phyloP scores from a whole-genome alignment of 2,329 filamentous ascomycete species.

The Alternaria brassicae region DNA sequence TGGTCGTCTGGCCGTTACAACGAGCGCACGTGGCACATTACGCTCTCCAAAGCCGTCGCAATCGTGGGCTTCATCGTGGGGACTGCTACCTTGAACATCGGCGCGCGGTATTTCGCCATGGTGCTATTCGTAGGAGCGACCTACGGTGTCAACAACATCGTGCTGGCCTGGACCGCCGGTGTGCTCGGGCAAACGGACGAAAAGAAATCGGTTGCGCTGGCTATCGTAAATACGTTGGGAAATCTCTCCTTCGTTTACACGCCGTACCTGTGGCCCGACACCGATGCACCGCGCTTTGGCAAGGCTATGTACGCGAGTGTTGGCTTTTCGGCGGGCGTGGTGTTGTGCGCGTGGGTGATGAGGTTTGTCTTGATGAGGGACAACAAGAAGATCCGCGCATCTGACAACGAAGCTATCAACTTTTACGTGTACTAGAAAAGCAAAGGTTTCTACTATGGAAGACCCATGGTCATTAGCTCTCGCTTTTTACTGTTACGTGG shows the following conservation, averaged over 20 bases:
- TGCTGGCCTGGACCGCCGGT: slow-evolving; percentile 51
- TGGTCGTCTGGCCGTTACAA: slow-evolving; percentile 37
- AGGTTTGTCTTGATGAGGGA: slow-evolving; percentile 19
- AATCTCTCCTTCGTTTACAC: slow-evolving; percentile 51
- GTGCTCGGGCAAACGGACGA: slow-evolving; percentile 51
- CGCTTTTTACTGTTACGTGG: neutral
- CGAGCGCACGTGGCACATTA: slow-evolving; percentile 46
- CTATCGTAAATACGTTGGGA: slow-evolving; percentile 52
- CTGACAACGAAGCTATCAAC: slow-evolving; percentile 20
- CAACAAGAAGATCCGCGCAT: slow-evolving; percentile 27
- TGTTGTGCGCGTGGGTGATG: slow-evolving; percentile 20
- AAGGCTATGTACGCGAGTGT: slow-evolving; percentile 30
- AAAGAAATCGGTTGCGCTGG: slow-evolving; percentile 51
- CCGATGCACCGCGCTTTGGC: slow-evolving; percentile 24
- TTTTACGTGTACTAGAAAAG: slow-evolving; percentile 25
- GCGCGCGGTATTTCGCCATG: slow-evolving; percentile 43
- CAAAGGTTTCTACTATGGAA: neutral
- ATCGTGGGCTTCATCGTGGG: slow-evolving; percentile 43
- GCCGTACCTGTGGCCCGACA: slow-evolving; percentile 35
- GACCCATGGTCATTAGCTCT: neutral
- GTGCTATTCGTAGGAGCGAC: slow-evolving; percentile 43
- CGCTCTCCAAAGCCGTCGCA: slow-evolving; percentile 33
- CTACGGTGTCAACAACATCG: slow-evolving; percentile 44
- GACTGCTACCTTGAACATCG: slow-evolving; percentile 34
- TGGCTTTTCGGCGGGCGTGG: slow-evolving; percentile 26